Percentiles rank a stretch among this genome's conserved stretches.
phyloP scores from a whole-genome alignment of 208 protist genomes.

The Trypanosoma brucei region DNA sequence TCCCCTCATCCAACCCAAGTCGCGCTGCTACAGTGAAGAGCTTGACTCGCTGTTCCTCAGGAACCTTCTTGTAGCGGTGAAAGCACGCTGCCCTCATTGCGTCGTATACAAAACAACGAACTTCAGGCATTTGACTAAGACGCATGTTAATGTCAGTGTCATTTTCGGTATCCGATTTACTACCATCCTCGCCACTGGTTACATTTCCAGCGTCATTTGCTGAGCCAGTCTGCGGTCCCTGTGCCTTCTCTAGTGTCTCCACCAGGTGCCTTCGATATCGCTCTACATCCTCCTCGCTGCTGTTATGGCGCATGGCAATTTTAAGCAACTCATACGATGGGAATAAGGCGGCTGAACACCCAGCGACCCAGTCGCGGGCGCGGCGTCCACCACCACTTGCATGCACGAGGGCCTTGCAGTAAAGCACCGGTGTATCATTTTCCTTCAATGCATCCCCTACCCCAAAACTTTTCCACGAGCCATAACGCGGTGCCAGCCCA shows the following conservation, averaged over 20 bases:
- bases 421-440: constrained; percentile 33
- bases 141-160: constrained; percentile 19
- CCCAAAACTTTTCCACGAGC: constrained; percentile 28
- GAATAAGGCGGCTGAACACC: constrained; percentile 42
- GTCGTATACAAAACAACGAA: constrained; percentile 84
- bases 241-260: constrained; percentile 6
- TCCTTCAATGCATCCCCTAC: constrained; percentile 15
- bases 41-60: constrained; percentile 35
- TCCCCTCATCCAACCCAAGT: constrained; percentile 42
- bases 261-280: constrained; percentile 50
- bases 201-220: not conserved
- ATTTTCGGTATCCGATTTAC: not conserved
- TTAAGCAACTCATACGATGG: constrained; percentile 37
- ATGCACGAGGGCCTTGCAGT: constrained; percentile 80
- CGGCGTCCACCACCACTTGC: constrained; percentile 56
- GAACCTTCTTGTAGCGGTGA: constrained; percentile 41
- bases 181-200: not conserved
- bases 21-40: constrained; percentile 29
- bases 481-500: constrained; percentile 42
- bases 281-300: constrained; percentile 47
- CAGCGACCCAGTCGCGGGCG: constrained; percentile 77
- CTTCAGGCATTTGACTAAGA: constrained; percentile 38
- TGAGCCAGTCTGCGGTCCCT: constrained; percentile 2
- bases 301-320: constrained; percentile 66
- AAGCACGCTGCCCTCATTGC: constrained; percentile 70